A percentile compares a stretch with the other conserved stretches of the same genome.
These are phyloP conservation scores for Yamadazyma spencermartinsiae DNA, from an alignment of 1,139 yeast genomes.

Conservation along the genomic window DNA sequence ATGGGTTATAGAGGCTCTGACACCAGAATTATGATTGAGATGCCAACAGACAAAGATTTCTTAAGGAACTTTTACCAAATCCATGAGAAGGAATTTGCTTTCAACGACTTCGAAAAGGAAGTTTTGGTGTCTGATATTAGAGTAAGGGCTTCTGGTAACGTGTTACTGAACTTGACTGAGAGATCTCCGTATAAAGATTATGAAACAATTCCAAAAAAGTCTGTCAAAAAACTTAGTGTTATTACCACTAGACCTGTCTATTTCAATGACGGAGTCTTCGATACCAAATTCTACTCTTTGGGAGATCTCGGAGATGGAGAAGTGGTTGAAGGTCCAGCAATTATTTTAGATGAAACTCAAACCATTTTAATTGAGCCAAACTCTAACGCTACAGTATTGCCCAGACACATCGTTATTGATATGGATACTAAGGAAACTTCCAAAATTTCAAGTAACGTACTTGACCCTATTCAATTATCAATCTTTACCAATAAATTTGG, in stretches of 20 bases:
- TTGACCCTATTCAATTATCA: slow-evolving; percentile 23
- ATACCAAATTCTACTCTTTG: slow-evolving; percentile 18
- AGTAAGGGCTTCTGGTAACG: slow-evolving; percentile 18
- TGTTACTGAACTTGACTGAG: slow-evolving; percentile 25
- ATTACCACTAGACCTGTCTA: slow-evolving; percentile 8
- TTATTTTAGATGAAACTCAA: slow-evolving; percentile 83
- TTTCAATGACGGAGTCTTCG: slow-evolving; percentile 14
- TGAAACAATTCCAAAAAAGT: slow-evolving; percentile 8
- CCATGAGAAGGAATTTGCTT: slow-evolving; percentile 73
- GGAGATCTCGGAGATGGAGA: slow-evolving; percentile 18
- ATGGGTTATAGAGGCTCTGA: slow-evolving; percentile 26
- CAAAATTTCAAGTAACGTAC: slow-evolving; percentile 13
- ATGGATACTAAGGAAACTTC: slow-evolving; percentile 16
- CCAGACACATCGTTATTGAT: slow-evolving; percentile 36
- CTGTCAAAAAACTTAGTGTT: slow-evolving; percentile 6
- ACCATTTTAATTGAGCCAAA: slow-evolving; percentile 79
- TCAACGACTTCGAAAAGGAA: slow-evolving; percentile 53
- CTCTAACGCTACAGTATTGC: slow-evolving; percentile 61
- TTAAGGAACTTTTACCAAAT: slow-evolving; percentile 42
- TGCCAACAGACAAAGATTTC: slow-evolving; percentile 24
- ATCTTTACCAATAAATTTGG: slow-evolving; percentile 24
- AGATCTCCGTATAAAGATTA: slow-evolving; percentile 17
- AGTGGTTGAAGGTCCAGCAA: slow-evolving; percentile 55
- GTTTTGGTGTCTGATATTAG: slow-evolving; percentile 20
- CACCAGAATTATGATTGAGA: slow-evolving; percentile 20